Base-by-base conservation (phyloP, 306 rosid species). In the Cucumis hystrix region DNA sequence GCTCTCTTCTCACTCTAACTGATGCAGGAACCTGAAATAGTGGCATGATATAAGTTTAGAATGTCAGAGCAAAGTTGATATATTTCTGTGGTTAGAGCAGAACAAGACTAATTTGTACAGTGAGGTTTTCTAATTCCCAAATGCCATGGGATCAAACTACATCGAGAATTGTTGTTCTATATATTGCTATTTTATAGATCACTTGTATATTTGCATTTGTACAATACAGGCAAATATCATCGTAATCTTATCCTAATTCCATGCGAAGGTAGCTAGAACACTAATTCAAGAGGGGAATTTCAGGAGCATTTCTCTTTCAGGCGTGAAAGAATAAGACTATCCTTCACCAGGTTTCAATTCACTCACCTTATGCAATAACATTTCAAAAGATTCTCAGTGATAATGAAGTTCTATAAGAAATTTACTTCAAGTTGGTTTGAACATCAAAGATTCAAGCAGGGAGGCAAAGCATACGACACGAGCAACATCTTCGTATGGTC, bases 1-100 rank as follows among this genome's bases (percentile, higher is more conserved):
- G 78, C 82, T 96, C 99, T 76, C 99, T 92, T 73, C 99, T 91
- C 76, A 96, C 99, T 73, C 99, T 88, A 47, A 96, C 99, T 76
- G 99, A 96, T 64, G 99, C 99, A 82, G 99, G 99, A 87, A 96
- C 88, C 99, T 96, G 59, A 77, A 75, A 45, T 30, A 73, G 60
- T 73, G 30, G 37, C 16, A 73, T 6, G 49, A 18, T 52, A 73
- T 10, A 51, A 54, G 77, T 51, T 17, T 16, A 23, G 17, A 16
- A 54, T 28, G 43, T 72, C 61, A 30, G 60, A 71, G 41, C 17
- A 51, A 49, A 10, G 15, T 28, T 14, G 17, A 51, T 9, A 33
- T 54, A 33, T 10, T 54, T 37, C 28, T 28, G 59, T 18, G 60
- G 77, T 73, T 5, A 28, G 63, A 51, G 45, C 63, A 73, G 18